A percentile compares a stretch with the other conserved stretches of the same genome.
Conservation (phyloP, 2,329 filamentous ascomycete species). For the Phaeosphaeriaceae sp. region DNA sequence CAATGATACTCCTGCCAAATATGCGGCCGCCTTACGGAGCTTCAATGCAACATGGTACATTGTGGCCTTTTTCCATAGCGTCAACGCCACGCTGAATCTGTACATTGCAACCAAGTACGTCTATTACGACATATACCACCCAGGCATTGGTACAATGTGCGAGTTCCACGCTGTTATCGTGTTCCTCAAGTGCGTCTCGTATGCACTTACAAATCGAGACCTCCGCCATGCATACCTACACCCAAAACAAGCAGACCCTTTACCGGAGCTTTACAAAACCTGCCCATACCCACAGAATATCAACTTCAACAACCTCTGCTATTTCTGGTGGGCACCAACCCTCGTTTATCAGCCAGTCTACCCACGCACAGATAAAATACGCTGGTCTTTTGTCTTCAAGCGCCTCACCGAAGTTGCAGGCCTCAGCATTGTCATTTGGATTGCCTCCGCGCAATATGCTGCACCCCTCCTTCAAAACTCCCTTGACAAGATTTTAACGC, state of each 20-base stretch:
- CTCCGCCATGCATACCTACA: conserved; percentile 89
- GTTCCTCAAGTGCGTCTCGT: conserved; percentile 94
- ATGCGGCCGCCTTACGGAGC: conserved; percentile 64
- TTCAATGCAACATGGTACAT: conserved; percentile 81
- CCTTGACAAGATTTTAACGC: conserved; percentile 79
- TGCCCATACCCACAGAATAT: conserved; percentile 94
- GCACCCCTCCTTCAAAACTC: conserved; percentile 89
- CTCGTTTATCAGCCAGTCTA: conserved; percentile 97
- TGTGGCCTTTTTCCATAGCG: conserved; percentile 78
- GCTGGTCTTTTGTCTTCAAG: conserved; percentile 89
- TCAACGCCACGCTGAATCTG: conserved; percentile 85
- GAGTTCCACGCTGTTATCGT: conserved; percentile 93
- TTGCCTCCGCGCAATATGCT: conserved; percentile 92
- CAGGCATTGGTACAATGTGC: conserved; percentile 87
- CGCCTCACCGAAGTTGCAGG: conserved; percentile 77
- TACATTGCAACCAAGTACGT: conserved; percentile 82
- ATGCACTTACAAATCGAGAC: conserved; percentile 95
- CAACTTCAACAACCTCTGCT: conserved; percentile 83
- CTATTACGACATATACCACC: conserved; percentile 91
- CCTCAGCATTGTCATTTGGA: conserved; percentile 90
- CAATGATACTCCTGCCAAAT: conserved; percentile 59
- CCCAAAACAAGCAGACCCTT: conserved; percentile 70
- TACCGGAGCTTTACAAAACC: conserved; percentile 80
- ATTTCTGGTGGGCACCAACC: conserved; percentile 98
- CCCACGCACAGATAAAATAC: conserved; percentile 78